Evolutionary conservation across 2,329 filamentous ascomycete species (phyloP).

Genomic region (Niveomyces coronatus): DNA sequence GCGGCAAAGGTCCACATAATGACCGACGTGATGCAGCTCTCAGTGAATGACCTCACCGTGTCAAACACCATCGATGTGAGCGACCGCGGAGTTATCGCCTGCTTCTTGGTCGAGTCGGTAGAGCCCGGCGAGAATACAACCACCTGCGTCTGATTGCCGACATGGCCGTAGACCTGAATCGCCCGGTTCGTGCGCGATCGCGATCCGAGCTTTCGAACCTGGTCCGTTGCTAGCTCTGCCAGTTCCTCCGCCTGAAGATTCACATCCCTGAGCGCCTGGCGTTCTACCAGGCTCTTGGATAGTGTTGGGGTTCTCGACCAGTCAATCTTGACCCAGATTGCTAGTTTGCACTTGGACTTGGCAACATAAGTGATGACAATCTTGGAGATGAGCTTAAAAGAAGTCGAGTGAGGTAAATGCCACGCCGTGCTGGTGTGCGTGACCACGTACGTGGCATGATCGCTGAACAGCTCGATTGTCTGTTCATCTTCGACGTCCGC

Average conservation of each 20-base stretch:
- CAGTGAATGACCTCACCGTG: constrained; percentile 58
- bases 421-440: constrained; percentile 56
- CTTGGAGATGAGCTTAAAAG: constrained; percentile 78
- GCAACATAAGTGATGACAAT: constrained; percentile 88
- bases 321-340: constrained; percentile 77
- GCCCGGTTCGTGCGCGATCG: constrained; percentile 68
- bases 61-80: constrained; percentile 63
- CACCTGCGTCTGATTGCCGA: constrained; percentile 58
- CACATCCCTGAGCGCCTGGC: constrained; percentile 66
- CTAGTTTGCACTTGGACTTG: constrained; percentile 86
- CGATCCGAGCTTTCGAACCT: constrained; percentile 63
- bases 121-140: constrained; percentile 47
- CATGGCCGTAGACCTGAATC: constrained; percentile 66
- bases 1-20: constrained; percentile 67
- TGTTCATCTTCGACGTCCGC: constrained; percentile 70
- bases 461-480: constrained; percentile 71
- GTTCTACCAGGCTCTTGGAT: constrained; percentile 51
- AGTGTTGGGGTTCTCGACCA: constrained; percentile 63
- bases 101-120: constrained; percentile 38
- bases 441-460: constrained; percentile 60
- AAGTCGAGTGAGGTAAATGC: constrained; percentile 73
- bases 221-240: constrained; percentile 65
- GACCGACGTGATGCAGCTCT: constrained; percentile 64
- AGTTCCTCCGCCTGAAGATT: constrained; percentile 63
- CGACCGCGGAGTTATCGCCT: constrained; percentile 50